Evolutionary conservation across 176 grass and related monocot species (phyloP).

Genomic region (Avena sativa): DNA sequence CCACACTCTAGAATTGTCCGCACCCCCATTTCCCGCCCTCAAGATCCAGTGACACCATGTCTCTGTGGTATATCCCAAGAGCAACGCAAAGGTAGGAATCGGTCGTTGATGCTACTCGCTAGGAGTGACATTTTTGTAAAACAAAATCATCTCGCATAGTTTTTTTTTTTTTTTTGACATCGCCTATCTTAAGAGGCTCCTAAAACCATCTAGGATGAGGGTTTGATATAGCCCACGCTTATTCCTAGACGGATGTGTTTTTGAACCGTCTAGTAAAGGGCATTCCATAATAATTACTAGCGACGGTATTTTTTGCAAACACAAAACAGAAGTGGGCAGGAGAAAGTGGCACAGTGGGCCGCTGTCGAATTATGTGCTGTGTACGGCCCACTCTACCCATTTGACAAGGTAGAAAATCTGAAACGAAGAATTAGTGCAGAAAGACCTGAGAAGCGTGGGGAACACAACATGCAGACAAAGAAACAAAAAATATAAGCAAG

Average conservation of each 20-base stretch:
- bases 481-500: neutral
- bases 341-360: neutral
- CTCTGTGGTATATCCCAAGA: no score
- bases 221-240: neutral
- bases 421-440: neutral
- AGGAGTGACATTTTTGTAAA: no score
- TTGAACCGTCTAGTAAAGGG: neutral
- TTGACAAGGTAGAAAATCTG: neutral
- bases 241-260: neutral
- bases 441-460: neutral
- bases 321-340: neutral
- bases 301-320: neutral
- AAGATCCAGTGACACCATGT: no score
- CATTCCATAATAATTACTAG: neutral
- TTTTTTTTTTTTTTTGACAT: no score
- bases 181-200: no score
- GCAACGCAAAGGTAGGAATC: no score
- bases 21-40: no score
- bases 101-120: no score
- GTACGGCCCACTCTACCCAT: neutral
- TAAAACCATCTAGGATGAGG: neutral
- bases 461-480: neutral
- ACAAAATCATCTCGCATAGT: no score
- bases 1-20: no score
- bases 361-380: neutral